Evolutionary conservation across 192 early-diverging fungal species (phyloP).

Genomic region (Rhizophagus sp.): DNA sequence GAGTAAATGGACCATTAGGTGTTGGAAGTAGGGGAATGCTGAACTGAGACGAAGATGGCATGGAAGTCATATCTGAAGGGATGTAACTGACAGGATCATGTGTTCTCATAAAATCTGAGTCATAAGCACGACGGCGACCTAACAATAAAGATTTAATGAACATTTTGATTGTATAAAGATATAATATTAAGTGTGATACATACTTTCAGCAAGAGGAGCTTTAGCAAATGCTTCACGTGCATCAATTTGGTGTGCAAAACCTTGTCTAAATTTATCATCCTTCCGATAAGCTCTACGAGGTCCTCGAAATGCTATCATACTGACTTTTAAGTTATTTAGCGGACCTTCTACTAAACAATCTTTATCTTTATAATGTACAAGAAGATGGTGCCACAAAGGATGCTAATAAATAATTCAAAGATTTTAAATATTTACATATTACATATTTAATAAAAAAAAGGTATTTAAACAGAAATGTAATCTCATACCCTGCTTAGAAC

Average conservation of each 20-base stretch:
- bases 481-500: constrained; percentile 72
- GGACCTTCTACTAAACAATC: constrained; percentile 92
- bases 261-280: constrained; percentile 60
- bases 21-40: constrained; percentile 55
- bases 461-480: neutral
- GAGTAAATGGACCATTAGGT: constrained; percentile 59
- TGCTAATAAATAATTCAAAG: constrained; percentile 47
- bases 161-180: neutral
- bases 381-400: constrained; percentile 94
- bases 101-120: constrained; percentile 51
- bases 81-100: constrained; percentile 54
- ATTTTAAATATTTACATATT: neutral
- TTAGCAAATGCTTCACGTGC: constrained; percentile 60
- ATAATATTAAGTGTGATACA: neutral
- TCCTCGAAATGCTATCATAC: constrained; percentile 86
- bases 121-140: constrained; percentile 54
- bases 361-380: constrained; percentile 90
- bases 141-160: neutral
- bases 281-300: constrained; percentile 61
- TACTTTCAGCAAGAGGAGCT: constrained; percentile 53
- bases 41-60: constrained; percentile 48
- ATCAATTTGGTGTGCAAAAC: constrained; percentile 58
- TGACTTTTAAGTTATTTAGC: constrained; percentile 82
- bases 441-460: neutral
- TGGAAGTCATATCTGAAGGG: constrained; percentile 45